phyloP scores from a whole-genome alignment of 129 eudicot genomes.

The Lactuca saligna region DNA sequence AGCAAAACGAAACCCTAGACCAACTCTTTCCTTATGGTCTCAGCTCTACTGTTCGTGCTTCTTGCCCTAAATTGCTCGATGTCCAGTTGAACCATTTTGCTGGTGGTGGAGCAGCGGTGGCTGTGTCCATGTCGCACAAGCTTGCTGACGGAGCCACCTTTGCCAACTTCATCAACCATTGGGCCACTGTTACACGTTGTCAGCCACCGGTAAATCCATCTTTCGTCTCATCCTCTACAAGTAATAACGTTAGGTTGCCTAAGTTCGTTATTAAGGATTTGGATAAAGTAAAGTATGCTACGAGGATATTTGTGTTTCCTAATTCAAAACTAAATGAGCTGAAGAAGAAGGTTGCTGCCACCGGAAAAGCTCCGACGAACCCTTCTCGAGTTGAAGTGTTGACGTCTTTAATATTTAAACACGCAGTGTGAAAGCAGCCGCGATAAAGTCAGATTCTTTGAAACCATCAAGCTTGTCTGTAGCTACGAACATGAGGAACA shows the following conservation, averaged over 20 bases:
- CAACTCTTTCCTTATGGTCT: not conserved
- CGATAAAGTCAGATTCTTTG: constrained; percentile 1
- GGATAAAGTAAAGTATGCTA: not conserved
- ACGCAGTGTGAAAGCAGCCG: constrained; percentile 6
- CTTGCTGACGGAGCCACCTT: no score
- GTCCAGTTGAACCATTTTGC: not conserved
- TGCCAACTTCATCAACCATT: no score
- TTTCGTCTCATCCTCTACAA: not conserved
- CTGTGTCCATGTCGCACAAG: no score
- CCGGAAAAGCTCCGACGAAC: not conserved
- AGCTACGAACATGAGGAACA: not conserved
- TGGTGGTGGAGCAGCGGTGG: no score
- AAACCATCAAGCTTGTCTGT: constrained; percentile 10
- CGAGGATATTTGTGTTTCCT: constrained; percentile 23
- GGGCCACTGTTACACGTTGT: no score
- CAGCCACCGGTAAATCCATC: not conserved
- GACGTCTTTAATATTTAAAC: constrained; percentile 15
- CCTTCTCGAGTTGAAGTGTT: constrained; percentile 23
- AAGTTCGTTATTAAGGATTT: not conserved
- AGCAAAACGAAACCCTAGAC: no score
- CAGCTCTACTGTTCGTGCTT: not conserved
- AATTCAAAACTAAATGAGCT: constrained; percentile 21
- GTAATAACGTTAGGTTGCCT: not conserved
- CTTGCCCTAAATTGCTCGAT: not conserved
- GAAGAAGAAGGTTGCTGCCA: constrained; percentile 5